Evolutionary conservation across 208 protist genomes (phyloP), one percentile per base, ranked within the genome.

Genomic region (Crithidia bombi): DNA sequence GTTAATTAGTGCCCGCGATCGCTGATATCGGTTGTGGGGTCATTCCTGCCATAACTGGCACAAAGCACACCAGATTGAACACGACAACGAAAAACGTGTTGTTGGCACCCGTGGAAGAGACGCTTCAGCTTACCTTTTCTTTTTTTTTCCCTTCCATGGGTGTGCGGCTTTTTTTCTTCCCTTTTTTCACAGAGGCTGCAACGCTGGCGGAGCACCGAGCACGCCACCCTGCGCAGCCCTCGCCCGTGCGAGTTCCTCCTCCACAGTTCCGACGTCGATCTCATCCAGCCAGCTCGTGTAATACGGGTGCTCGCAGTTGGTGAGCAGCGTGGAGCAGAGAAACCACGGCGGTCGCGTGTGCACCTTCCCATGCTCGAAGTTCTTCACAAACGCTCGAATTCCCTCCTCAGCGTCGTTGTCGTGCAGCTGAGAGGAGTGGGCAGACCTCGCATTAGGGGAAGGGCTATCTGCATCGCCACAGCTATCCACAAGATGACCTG

Each of bases 331-430:
- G 32, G 75, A 54, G 63, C 87, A 94, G 17, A 89, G 47, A 55
- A 80, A 82, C 87, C 89, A 96, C 67, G 91, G 91, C 19, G 91
- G 87, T 36, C 91, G 81, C 7, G 66, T 65, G 56, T 94, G 89
- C 12, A 85, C 83, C 15, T 75, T 77, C 0, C 69, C 74, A 38
- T 79, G 43, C 32, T 61, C 21, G 19, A 71, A 68, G 57, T 79
- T 44, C 67, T 44, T 56, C 25, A 62, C 56, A 64, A 77, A 77
- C 12, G 57, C 63, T 3, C 58, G 43, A 14, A 43, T 10, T 9
- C 44, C n/a, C 19, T 62, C 75, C 17, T 70, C 68, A 0, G 41
- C 32, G 15, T 52, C 52, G 11, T 30, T 59, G n/a, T 26, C 9
- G 19, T 1, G 9, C 51, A n/a, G 15, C 5, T 44, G 41, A 35